Evolutionary conservation across 2,329 filamentous ascomycete species (phyloP).

Genomic region (Aspergillus calidoustus): DNA sequence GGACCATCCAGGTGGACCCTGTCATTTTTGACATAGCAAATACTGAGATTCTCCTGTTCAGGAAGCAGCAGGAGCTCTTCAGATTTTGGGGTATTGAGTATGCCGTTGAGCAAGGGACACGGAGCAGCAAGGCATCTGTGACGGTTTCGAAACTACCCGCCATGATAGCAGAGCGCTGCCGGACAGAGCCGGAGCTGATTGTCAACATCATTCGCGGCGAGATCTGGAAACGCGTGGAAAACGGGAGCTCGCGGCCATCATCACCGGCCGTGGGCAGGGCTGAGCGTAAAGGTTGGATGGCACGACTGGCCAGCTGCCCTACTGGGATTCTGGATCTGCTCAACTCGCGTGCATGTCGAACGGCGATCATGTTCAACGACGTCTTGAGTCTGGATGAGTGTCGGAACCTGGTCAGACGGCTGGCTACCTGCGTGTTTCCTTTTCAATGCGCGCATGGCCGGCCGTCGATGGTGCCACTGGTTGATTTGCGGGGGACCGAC

Average conservation of each 20-base stretch:
- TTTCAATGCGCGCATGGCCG: slow-evolving; percentile 58
- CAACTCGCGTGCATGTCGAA: slow-evolving; percentile 55
- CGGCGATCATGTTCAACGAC: slow-evolving; percentile 58
- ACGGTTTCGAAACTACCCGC: slow-evolving; percentile 67
- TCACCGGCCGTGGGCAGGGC: slow-evolving; percentile 5
- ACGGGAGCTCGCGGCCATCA: slow-evolving; percentile 24
- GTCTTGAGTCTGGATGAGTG: slow-evolving; percentile 44
- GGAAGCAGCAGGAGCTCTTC: slow-evolving; percentile 61
- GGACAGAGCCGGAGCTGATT: slow-evolving; percentile 70
- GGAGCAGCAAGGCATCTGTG: slow-evolving; percentile 37
- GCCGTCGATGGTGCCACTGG: slow-evolving; percentile 52
- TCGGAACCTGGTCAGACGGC: slow-evolving; percentile 39
- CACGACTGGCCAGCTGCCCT: slow-evolving; percentile 71
- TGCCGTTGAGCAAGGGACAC: slow-evolving; percentile 42
- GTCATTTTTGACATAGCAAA: slow-evolving; percentile 68
- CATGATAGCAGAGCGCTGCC: slow-evolving; percentile 76
- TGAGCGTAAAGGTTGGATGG: slow-evolving; percentile 56
- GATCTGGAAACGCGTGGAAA: slow-evolving; percentile 68
- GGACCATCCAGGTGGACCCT: slow-evolving; percentile 43
- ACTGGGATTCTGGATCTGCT: slow-evolving; percentile 70
- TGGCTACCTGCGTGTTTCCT: slow-evolving; percentile 51
- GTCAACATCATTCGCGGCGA: slow-evolving; percentile 76
- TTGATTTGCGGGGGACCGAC: slow-evolving; percentile 33
- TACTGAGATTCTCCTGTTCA: slow-evolving; percentile 65
- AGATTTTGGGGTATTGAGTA: slow-evolving; percentile 75